Base-by-base conservation (phyloP, 345 rosid species). In the Lepidium aucheri region DNA sequence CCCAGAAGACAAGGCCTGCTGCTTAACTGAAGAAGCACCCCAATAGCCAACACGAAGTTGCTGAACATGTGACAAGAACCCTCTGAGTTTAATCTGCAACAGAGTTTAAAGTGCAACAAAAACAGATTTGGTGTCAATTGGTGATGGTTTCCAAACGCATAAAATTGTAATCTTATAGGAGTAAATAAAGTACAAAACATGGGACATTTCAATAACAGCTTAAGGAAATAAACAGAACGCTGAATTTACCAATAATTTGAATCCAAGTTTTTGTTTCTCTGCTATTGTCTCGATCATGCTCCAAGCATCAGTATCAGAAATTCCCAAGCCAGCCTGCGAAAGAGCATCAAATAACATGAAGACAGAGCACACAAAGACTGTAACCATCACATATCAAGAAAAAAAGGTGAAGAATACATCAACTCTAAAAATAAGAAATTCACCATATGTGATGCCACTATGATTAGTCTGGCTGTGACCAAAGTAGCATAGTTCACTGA, bases 401-500 rank as follows among this genome's bases (percentile, higher is more conserved):
- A n/a, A n/a, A n/a, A n/a, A 65, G 46, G 34, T 67, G 60, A 68
- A 46, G 54, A 40, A 53, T 47, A 59, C 18, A 55, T 9, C 50
- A 69, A 70, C 30, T 73, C 36, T 60, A 14, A 44, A 73, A 51
- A 26, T 36, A 45, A 60, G 51, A 60, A 44, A 49, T 13, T 62
- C 51, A 69, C 99, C 99, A 94, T 88, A 78, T 94, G 99, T 2
- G 90, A 88, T 60, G 96, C 95, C 81, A 94, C 79, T 67, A 85
- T 72, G 68, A 86, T 84, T 45, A 94, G 86, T 63, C 91, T 91
- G 41, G 90, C 81, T 43, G 97, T 83, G 61, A 88, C 95, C 84
- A 81, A 70, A 66, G 91, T 79, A 51, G 96, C 86, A 81, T 94
- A 90, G 78, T 85, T 94, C 77, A 86, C 84, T 7, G 97, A 81